Evolutionary conservation across 176 grass and related monocot genomes (phyloP).

Genomic region (Zoysia japonica): DNA sequence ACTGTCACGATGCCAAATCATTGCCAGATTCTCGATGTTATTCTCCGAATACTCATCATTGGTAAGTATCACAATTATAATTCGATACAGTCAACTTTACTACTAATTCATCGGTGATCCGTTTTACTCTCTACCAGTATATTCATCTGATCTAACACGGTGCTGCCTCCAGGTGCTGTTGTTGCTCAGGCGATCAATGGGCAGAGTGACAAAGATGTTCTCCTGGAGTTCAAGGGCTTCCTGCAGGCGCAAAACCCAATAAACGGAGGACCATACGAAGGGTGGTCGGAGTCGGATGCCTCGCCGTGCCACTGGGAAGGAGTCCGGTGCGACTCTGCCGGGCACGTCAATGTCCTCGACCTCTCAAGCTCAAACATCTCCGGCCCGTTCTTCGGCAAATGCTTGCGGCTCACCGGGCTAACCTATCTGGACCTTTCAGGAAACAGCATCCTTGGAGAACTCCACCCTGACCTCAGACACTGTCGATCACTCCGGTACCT

Average conservation of each 20-base stretch:
- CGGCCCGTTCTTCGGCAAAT: constrained; percentile 39
- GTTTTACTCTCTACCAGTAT: no score
- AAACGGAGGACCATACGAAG: constrained; percentile 31
- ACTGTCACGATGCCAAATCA: no score
- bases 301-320: constrained; percentile 51
- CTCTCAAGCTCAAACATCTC: constrained; percentile 53
- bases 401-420: constrained; percentile 39
- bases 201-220: constrained; percentile 43
- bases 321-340: constrained; percentile 28
- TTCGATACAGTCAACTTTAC: no score
- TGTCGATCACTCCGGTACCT: constrained; percentile 51
- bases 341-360: constrained; percentile 33
- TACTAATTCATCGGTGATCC: no score
- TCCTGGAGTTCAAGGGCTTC: constrained; percentile 41
- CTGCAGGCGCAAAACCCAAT: constrained; percentile 30
- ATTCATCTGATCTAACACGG: no score
- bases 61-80: no score
- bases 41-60: no score
- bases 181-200: not conserved
- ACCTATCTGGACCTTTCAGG: constrained; percentile 46
- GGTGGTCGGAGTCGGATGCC: constrained; percentile 38
- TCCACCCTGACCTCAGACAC: constrained; percentile 44
- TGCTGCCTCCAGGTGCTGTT: not conserved
- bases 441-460: constrained; percentile 39
- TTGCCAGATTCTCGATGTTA: no score